phyloP scores from a whole-genome alignment of 106 monocot genomes.

The Dendrobium officinale region DNA sequence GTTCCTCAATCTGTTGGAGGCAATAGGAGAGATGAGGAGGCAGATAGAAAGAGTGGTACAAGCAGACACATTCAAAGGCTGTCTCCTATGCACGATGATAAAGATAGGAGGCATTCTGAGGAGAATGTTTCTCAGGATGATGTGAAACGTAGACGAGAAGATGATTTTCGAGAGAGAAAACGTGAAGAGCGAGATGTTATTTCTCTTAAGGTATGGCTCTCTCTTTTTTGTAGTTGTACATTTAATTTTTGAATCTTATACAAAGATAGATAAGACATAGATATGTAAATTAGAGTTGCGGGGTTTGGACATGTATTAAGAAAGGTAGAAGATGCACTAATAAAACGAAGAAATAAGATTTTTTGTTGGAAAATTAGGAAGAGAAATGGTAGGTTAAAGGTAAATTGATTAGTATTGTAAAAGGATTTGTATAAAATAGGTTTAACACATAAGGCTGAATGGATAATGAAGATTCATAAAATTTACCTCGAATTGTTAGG shows the following conservation, averaged over 20 bases:
- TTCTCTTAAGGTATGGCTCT: constrained; percentile 49
- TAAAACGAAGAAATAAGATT: neutral
- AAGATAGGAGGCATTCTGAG: constrained; percentile 68
- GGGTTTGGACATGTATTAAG: neutral
- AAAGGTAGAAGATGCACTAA: neutral
- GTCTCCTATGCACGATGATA: constrained; percentile 85
- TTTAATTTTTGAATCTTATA: neutral
- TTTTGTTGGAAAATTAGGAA: neutral
- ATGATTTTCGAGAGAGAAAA: constrained; percentile 78
- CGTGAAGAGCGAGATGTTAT: constrained; percentile 71
- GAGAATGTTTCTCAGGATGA: constrained; percentile 81
- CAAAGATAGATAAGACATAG: neutral
- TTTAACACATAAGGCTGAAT: neutral
- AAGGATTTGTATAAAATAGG: neutral
- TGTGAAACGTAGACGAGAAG: constrained; percentile 75
- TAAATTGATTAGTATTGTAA: neutral
- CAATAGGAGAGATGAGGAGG: constrained; percentile 74
- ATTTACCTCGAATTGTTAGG: neutral
- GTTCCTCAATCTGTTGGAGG: constrained; percentile 79
- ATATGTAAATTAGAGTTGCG: neutral
- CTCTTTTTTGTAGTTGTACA: neutral
- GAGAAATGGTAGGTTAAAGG: neutral
- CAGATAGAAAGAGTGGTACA: constrained; percentile 50
- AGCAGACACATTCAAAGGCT: constrained; percentile 58
- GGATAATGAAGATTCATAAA: neutral